Evolutionary conservation across 805 yeast genomes (phyloP).

Genomic region (Spathaspora sp.): DNA sequence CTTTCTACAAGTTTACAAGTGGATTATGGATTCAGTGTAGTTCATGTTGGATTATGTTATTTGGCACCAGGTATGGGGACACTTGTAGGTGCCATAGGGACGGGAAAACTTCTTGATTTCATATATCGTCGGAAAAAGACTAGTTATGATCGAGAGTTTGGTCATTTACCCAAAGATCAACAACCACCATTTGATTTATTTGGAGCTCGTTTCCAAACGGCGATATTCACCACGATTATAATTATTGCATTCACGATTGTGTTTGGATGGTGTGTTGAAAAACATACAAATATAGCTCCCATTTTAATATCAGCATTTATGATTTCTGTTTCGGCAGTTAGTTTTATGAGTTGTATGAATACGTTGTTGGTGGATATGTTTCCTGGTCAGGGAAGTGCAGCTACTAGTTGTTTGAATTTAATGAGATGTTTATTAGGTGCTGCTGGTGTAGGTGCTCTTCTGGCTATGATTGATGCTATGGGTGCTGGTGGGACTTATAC

Average conservation of each 20-base stretch:
- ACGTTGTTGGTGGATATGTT: constrained; percentile 69
- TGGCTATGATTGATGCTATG: constrained; percentile 52
- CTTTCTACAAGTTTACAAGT: constrained; percentile 50
- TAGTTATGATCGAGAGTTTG: constrained; percentile 22
- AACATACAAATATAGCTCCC: constrained; percentile 44
- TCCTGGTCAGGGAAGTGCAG: constrained; percentile 66
- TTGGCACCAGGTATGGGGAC: constrained; percentile 69
- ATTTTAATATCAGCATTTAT: constrained; percentile 54
- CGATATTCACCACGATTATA: constrained; percentile 37
- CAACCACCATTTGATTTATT: constrained; percentile 45
- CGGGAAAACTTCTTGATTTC: constrained; percentile 56
- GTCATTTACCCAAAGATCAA: constrained; percentile 13
- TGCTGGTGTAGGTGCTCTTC: constrained; percentile 60
- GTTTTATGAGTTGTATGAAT: constrained; percentile 50
- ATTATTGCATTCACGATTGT: constrained; percentile 40
- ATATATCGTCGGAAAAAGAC: constrained; percentile 31
- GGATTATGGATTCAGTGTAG: constrained; percentile 45
- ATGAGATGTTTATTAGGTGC: constrained; percentile 69
- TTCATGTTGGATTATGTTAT: constrained; percentile 63
- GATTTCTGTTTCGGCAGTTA: constrained; percentile 51
- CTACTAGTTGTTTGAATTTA: constrained; percentile 66
- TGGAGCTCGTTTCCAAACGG: constrained; percentile 46
- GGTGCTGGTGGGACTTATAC: constrained; percentile 74
- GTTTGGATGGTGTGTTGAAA: constrained; percentile 69
- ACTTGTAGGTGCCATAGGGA: constrained; percentile 49